phyloP scores from a whole-genome alignment of 2,329 filamentous ascomycete species.

The Fusarium annulatum region DNA sequence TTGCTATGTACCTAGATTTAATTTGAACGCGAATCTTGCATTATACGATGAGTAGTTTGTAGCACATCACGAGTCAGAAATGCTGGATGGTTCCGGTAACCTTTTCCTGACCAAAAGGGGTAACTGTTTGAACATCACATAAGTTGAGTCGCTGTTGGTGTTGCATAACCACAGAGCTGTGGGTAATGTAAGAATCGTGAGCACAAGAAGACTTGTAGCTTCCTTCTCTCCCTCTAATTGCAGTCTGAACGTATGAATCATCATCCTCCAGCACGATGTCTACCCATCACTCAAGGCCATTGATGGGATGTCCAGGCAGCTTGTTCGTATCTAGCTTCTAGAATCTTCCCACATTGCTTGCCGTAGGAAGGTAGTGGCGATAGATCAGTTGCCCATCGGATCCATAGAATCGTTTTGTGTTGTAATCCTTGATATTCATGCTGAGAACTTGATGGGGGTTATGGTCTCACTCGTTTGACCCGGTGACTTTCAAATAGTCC shows the following conservation, averaged over 20 bases:
- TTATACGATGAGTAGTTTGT: background rate
- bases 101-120: background rate
- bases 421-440: background rate
- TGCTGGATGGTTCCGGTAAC: background rate
- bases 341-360: background rate
- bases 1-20: background rate
- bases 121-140: background rate
- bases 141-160: background rate
- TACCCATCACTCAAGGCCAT: background rate
- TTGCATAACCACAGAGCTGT: background rate
- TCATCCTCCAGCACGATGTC: background rate
- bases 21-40: background rate
- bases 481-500: background rate
- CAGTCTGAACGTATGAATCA: background rate
- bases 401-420: background rate
- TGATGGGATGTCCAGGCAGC: background rate
- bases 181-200: background rate
- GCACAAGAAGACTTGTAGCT: background rate
- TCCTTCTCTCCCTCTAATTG: background rate
- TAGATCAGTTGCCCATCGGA: background rate
- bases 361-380: background rate
- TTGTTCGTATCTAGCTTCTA: background rate
- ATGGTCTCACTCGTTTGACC: background rate
- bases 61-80: constrained; percentile 9
- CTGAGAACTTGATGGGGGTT: background rate